Evolutionary conservation across 225 moss, liverwort and hornwort species (phyloP), one percentile per base, ranked within the genome.

Genomic region (Neckera pumila): DNA sequence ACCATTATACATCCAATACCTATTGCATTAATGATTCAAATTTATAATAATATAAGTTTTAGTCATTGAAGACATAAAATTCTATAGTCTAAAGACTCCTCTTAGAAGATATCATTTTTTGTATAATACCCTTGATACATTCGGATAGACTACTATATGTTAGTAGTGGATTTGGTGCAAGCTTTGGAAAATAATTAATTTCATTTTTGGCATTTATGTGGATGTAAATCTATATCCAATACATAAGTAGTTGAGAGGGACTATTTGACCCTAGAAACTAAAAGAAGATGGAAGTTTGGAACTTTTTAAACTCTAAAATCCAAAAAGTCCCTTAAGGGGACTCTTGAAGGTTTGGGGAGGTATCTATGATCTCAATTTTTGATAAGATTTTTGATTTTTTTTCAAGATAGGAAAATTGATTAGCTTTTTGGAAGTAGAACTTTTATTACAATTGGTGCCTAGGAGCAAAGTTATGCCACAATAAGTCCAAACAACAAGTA

Each of bases 241-340:
- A 25, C 4, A 40, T 40, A 40, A 14, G 14, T 13, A 8, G 8
- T 26, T 70, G 14, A 3, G 4, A 70, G 4, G 8, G 4, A 70
- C 14, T 40, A 25, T 2, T 40, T 38, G 14, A 40, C 8, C 8
- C 4, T 40, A 25, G 25, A 70, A 25, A 14, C 14, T 14, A 23
- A 40, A 25, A 5, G 5, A 25, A 43, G 16, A 27, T 27, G 10
- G 4, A 30, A 47, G 2, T 43, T 45, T 28, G 17, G 1, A 73
- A 28, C 4, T 45, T 49, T 75, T 49, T 75, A 4, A 8, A 4
- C 26, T 38, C 25, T 14, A 40, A 70, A 31, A 23, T 25, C 3
- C 3, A 14, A 70, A 40, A 2, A 25, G 1, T 25, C 3, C 3
- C 2, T 1, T 25, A 0, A 2, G 4, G 2, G 1, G 8, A 40